Percentiles rank a stretch among this genome's conserved stretches.
These are phyloP conservation scores for Angomonas desouzai DNA, from an alignment of 208 protist species.

Conservation along the genomic window DNA sequence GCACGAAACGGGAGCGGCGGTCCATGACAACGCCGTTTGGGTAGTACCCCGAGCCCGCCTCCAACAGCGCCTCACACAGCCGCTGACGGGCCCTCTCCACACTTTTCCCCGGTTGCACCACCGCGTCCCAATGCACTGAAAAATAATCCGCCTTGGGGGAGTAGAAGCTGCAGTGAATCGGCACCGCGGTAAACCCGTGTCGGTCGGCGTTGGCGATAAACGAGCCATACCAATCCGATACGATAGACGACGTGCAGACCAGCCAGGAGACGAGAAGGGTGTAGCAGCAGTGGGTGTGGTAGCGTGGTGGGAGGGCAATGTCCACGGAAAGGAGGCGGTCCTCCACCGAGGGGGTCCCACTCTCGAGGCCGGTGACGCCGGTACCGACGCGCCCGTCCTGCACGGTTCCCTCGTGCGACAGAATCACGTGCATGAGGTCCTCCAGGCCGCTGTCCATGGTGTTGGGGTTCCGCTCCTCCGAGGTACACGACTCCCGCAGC, in stretches of 20 bases:
- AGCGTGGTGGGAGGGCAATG: constrained; percentile 43
- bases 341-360: constrained; percentile 21
- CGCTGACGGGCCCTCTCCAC: constrained; percentile 39
- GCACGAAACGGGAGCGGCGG: constrained; percentile 66
- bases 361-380: constrained; percentile 35
- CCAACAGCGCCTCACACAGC: constrained; percentile 44
- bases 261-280: constrained; percentile 70
- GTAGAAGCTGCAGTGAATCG: constrained; percentile 38
- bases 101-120: constrained; percentile 22
- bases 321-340: constrained; percentile 69
- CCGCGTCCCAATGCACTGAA: constrained; percentile 40
- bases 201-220: constrained; percentile 61
- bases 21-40: constrained; percentile 51
- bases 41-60: constrained; percentile 45
- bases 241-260: constrained; percentile 54
- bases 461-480: neutral
- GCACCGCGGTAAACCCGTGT: constrained; percentile 58
- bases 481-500: neutral
- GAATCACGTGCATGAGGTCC: neutral
- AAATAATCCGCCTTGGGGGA: constrained; percentile 25
- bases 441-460: constrained; percentile 25
- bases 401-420: constrained; percentile 5
- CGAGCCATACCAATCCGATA: constrained; percentile 69
- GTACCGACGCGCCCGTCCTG: constrained; percentile 32
- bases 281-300: constrained; percentile 62